Evolutionary conservation across 2,329 filamentous ascomycete genomes (phyloP).

Genomic region (Nemania diffusa): DNA sequence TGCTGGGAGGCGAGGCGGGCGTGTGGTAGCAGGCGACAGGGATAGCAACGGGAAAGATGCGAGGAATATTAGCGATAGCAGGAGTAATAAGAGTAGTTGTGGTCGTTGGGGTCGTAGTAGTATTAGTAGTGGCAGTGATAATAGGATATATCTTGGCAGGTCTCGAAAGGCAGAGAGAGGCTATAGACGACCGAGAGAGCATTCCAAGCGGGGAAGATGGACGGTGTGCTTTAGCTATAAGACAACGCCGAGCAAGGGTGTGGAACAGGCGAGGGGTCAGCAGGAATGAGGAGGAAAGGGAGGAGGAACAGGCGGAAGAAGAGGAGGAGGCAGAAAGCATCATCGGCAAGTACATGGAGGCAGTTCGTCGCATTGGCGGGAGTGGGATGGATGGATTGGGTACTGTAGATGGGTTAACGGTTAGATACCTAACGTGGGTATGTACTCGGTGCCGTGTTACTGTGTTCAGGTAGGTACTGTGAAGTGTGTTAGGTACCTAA

Average conservation of each 20-base stretch:
- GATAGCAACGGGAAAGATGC: constrained; percentile 24
- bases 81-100: background rate
- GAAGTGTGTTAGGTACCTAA: too few species aligned
- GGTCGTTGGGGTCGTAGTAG: background rate
- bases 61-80: constrained; percentile 10
- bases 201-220: background rate
- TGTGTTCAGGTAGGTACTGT: too few species aligned
- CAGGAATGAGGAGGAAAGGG: constrained; percentile 19
- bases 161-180: constrained; percentile 26
- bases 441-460: background rate
- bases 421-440: too few species aligned
- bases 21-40: constrained; percentile 27
- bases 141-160: constrained; percentile 21
- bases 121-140: background rate
- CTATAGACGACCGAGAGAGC: constrained; percentile 25
- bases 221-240: constrained; percentile 12
- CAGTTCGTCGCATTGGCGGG: constrained; percentile 16
- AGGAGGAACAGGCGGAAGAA: constrained; percentile 13
- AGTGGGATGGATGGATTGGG: background rate
- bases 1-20: constrained; percentile 20
- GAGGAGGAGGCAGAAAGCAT: constrained; percentile 14
- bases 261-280: constrained; percentile 15
- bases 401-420: background rate
- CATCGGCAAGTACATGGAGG: constrained; percentile 9
- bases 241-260: constrained; percentile 13